A percentile compares a stretch with the other conserved stretches of the same genome.
Evolutionary conservation across 495 filamentous ascomycete genomes (phyloP).

Genomic region (Talaromyces stipitatus): DNA sequence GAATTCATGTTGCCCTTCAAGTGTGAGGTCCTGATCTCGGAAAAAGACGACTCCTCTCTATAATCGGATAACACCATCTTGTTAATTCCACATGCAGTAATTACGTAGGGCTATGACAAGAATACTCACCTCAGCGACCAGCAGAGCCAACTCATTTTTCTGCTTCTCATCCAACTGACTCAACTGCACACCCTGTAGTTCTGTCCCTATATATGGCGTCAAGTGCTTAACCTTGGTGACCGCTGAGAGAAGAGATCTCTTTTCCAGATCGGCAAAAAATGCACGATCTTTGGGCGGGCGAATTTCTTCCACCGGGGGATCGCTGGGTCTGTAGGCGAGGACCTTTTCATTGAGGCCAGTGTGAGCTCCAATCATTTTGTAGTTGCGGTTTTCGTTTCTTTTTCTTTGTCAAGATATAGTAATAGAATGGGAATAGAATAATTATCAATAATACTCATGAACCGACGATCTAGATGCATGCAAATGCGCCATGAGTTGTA

Average conservation of each 20-base stretch:
- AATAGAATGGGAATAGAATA: too few species aligned
- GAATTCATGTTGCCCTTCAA: conserved; percentile 18
- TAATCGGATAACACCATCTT: neutral
- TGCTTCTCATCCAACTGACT: conserved; percentile 26
- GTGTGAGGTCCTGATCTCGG: conserved; percentile 31
- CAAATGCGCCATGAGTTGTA: neutral
- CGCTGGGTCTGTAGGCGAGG: conserved; percentile 7
- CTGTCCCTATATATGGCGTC: conserved; percentile 34
- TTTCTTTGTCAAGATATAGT: too few species aligned
- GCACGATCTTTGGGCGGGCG: conserved; percentile 40
- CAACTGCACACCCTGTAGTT: conserved; percentile 34
- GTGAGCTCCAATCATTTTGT: conserved; percentile 9
- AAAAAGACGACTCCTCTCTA: conserved; percentile 34
- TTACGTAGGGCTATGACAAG: neutral
- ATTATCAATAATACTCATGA: too few species aligned
- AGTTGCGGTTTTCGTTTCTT: neutral
- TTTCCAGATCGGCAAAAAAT: conserved; percentile 42
- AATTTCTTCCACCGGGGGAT: conserved; percentile 9
- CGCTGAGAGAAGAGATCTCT: conserved; percentile 37
- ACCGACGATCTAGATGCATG: neutral
- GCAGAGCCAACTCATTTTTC: conserved; percentile 34
- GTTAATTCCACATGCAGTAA: neutral
- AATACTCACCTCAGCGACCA: conserved; percentile 25
- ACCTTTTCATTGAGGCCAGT: conserved; percentile 11
- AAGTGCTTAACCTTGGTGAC: conserved; percentile 18